Conservation (phyloP, 1,139 yeast species). For the Scheffersomyces stambukii region DNA sequence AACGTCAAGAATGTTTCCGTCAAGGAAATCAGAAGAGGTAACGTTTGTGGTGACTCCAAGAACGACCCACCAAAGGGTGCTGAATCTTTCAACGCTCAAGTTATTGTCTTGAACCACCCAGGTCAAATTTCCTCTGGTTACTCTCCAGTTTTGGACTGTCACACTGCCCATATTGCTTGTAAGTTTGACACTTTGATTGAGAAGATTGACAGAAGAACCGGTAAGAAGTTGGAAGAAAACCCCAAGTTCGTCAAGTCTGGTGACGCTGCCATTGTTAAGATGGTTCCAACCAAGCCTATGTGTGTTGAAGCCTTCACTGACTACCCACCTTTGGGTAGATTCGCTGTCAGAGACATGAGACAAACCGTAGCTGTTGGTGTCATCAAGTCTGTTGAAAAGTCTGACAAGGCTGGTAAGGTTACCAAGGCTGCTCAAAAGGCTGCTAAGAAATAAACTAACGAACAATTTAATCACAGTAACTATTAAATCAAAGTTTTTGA, state of each 20-base stretch:
- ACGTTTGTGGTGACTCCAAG: conserved; percentile 94
- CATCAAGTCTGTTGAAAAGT: conserved; percentile 96
- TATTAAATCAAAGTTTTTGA: too few relatives aligned
- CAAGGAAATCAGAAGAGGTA: conserved; percentile 92
- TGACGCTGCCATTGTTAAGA: conserved; percentile 90
- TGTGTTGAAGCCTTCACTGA: conserved; percentile 96
- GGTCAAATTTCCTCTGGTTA: conserved; percentile 92
- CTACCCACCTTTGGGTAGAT: conserved; percentile 98
- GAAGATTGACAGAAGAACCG: conserved; percentile 93
- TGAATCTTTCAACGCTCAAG: conserved; percentile 85
- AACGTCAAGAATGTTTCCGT: conserved; percentile 93
- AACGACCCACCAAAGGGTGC: conserved; percentile 87
- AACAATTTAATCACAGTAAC: too few relatives aligned
- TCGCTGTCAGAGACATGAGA: conserved; percentile 99
- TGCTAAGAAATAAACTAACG: conserved; percentile 88
- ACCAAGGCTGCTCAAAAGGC: conserved; percentile 99
- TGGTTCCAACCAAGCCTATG: conserved; percentile 94
- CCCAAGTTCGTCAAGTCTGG: conserved; percentile 90
- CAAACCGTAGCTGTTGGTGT: conserved; percentile 99
- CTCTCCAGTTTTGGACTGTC: conserved; percentile 93
- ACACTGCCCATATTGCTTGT: conserved; percentile 95
- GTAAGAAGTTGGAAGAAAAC: conserved; percentile 77
- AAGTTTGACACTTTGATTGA: conserved; percentile 78
- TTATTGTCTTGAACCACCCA: conserved; percentile 87
- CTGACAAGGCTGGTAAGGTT: conserved; percentile 95